Evolutionary conservation across 208 protist species (phyloP).

Genomic region (Trypanosoma lewisi): DNA sequence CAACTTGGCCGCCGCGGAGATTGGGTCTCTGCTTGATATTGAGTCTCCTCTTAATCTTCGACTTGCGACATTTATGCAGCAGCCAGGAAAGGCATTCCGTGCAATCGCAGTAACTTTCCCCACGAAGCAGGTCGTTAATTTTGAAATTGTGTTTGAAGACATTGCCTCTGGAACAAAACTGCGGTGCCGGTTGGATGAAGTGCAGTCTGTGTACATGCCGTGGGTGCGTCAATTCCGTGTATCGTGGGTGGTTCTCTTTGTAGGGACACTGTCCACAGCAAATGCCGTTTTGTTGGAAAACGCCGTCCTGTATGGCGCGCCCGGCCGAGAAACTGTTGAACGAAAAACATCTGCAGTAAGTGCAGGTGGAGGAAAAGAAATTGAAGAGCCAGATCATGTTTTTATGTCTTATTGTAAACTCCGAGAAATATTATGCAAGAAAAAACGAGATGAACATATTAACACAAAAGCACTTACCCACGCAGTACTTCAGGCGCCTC

Average conservation of each 20-base stretch:
- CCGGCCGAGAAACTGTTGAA: conserved; percentile 32
- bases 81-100: conserved; percentile 81
- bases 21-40: conserved; percentile 63
- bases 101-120: conserved; percentile 71
- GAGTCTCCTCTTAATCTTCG: conserved; percentile 87
- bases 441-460: conserved; percentile 59
- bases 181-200: conserved; percentile 62
- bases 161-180: conserved; percentile 70
- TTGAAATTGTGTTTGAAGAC: conserved; percentile 79
- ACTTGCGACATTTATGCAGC: conserved; percentile 77
- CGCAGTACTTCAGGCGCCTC: conserved; percentile 74
- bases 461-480: conserved; percentile 65
- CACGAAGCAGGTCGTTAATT: conserved; percentile 58
- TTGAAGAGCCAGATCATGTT: conserved; percentile 79
- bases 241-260: conserved; percentile 73
- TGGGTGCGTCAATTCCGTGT: conserved; percentile 79
- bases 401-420: conserved; percentile 83
- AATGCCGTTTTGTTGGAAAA: conserved; percentile 73
- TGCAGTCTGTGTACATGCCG: conserved; percentile 63
- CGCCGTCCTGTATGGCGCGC: conserved; percentile 41
- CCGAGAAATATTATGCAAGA: conserved; percentile 69
- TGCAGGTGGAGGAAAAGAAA: neutral
- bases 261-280: conserved; percentile 78
- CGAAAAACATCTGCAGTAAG: no score
- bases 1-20: conserved; percentile 6